These are phyloP conservation scores for Cyclotella baltica DNA, from an alignment of 108 stramenopile genomes.

Conservation along the genomic window DNA sequence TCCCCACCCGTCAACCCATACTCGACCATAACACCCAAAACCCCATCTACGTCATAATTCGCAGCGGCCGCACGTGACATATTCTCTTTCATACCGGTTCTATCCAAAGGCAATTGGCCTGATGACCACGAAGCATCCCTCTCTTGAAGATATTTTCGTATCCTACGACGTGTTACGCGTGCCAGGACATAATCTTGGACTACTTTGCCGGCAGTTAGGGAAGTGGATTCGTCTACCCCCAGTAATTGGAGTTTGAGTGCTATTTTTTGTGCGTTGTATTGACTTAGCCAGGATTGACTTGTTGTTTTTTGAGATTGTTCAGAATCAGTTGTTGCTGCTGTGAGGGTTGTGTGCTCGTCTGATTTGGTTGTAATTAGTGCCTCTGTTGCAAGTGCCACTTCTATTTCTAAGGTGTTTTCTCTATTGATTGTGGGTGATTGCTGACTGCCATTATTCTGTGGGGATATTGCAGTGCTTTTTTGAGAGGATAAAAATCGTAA, in stretches of 20 bases:
- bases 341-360: neutral
- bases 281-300: constrained; percentile 58
- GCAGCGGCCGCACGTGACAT: constrained; percentile 18
- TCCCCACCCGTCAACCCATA: constrained; percentile 73
- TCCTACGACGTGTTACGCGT: constrained; percentile 63
- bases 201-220: constrained; percentile 59
- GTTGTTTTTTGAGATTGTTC: neutral
- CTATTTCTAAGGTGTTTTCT: neutral
- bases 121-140: constrained; percentile 66
- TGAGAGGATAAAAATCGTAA: constrained; percentile 73
- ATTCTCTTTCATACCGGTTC: constrained; percentile 26
- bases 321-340: constrained; percentile 2
- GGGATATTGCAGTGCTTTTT: constrained; percentile 28
- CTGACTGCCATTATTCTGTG: neutral
- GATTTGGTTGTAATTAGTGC: neutral
- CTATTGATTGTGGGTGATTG: neutral
- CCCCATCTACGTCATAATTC: constrained; percentile 60
- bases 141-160: constrained; percentile 71
- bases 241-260: constrained; percentile 53
- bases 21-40: constrained; percentile 60
- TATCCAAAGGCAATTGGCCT: constrained; percentile 22
- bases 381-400: neutral
- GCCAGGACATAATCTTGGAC: constrained; percentile 67
- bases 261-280: constrained; percentile 66
- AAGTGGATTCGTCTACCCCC: constrained; percentile 53